Evolutionary conservation across 2,329 filamentous ascomycete genomes (phyloP), one percentile per base, ranked within the genome.

Genomic region (Amphichorda felina): DNA sequence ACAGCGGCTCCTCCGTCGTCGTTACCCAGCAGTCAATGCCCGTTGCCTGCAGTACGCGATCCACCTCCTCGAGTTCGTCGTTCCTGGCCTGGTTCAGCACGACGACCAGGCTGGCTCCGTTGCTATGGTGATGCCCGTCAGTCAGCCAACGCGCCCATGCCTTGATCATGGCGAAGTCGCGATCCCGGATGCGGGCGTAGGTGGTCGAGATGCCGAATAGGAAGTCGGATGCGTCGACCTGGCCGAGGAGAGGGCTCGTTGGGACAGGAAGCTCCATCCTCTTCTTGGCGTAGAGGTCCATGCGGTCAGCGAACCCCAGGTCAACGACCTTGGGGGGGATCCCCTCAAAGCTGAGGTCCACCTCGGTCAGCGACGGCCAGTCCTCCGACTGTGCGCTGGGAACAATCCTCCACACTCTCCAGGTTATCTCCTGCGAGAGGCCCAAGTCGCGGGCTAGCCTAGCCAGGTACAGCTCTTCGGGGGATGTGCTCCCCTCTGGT

Each of bases 71-170:
- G 0, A 56, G 46, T 36, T 69, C 54, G 3, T 45, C 39, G 10
- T 45, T 41, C 5, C 47, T 48, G 2, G 59, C 60, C 24, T 53
- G 53, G 32, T 67, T 58, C 26, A 69, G 50, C 13, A 56, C 49
- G 24, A 68, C 47, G 13, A 66, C 43, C 10, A 67, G 43, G 5
- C 50, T 56, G 3, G 63, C 64, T 9, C 65, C 64, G 40, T 66
- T 67, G 3, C 57, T 58, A 10, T 45, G 43, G 3, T 55, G 51
- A 8, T 50, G 50, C 4, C 59, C 59, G 30, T 62, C 51, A 1
- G 65, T 65, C 37, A 68, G 53, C 63, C 62, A 68, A 3, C 63
- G 53, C 26, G 58, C 50, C 64, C 64, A 68, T 38, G 60, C 56
- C 29, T 50, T 50, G 5, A 66, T 43, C 29, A 65, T 45, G 8